Percentiles rank a stretch among this genome's conserved stretches.
These are phyloP conservation scores for Paraconiothyrium brasiliense DNA, from an alignment of 2,329 filamentous ascomycete species.

Conservation along the genomic window DNA sequence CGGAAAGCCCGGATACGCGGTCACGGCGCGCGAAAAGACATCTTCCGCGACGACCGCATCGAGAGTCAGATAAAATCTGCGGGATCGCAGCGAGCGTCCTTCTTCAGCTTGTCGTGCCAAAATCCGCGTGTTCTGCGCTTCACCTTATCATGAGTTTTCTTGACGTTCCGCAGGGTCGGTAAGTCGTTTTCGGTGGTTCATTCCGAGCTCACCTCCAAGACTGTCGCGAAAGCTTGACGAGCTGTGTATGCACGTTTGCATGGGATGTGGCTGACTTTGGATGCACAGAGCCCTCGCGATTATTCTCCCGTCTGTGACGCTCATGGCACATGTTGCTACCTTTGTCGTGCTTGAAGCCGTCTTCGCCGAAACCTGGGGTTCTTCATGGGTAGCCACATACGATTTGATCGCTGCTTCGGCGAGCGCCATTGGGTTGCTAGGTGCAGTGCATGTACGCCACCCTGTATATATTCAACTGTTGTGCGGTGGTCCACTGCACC, in stretches of 20 bases:
- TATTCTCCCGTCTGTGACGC: slow-evolving; percentile 37
- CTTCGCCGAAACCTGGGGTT: slow-evolving; percentile 43
- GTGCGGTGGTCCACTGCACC: not conserved
- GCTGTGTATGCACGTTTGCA: too few relatives aligned
- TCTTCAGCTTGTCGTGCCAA: not conserved
- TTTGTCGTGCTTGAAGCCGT: slow-evolving; percentile 37
- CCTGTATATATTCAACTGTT: slow-evolving; percentile 17
- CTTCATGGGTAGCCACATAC: slow-evolving; percentile 49
- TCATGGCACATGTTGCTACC: slow-evolving; percentile 36
- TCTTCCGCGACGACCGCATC: not conserved
- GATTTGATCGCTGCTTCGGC: slow-evolving; percentile 51
- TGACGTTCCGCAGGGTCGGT: slow-evolving; percentile 15
- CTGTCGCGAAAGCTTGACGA: slow-evolving; percentile 1
- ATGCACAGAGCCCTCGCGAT: slow-evolving; percentile 38
- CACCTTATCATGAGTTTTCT: slow-evolving; percentile 6
- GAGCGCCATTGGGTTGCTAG: slow-evolving; percentile 54
- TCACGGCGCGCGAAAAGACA: not conserved
- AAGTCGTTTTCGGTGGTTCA: not conserved
- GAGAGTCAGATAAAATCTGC: not conserved
- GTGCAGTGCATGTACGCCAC: slow-evolving; percentile 52
- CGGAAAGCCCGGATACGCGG: slow-evolving; percentile 12
- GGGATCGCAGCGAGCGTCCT: not conserved
- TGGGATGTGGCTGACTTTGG: not conserved
- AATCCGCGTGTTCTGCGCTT: not conserved
- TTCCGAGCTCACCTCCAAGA: not conserved